phyloP scores from a whole-genome alignment of 495 filamentous ascomycete genomes.

The Penicillium paxilli region DNA sequence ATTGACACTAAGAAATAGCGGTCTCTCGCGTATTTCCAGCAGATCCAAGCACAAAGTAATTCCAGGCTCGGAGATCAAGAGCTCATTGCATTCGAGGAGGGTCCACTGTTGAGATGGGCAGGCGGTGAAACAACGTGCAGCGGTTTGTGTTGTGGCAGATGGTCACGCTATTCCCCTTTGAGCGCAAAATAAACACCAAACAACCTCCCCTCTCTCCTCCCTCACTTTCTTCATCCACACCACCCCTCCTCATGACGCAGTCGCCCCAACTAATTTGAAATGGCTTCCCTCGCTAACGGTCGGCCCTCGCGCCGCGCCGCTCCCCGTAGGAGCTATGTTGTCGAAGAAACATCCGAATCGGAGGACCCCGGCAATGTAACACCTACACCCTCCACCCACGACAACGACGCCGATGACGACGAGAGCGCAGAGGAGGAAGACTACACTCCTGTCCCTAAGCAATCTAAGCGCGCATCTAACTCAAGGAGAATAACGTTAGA shows the following conservation, averaged over 20 bases:
- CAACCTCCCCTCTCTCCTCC: slow-evolving; percentile 36
- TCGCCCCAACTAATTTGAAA: slow-evolving; percentile 28
- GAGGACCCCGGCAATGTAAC: slow-evolving; percentile 57
- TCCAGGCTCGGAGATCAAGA: no score
- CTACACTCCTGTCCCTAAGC: slow-evolving; percentile 70
- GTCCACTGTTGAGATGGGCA: background rate
- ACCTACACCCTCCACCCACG: slow-evolving; percentile 39
- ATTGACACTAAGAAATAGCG: background rate
- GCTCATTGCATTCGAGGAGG: background rate
- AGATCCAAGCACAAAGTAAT: no score
- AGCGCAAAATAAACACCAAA: slow-evolving; percentile 46
- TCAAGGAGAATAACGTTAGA: slow-evolving; percentile 58
- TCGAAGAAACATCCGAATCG: slow-evolving; percentile 75
- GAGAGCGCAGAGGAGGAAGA: slow-evolving; percentile 74
- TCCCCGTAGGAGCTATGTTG: slow-evolving; percentile 63
- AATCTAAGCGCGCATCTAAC: slow-evolving; percentile 45
- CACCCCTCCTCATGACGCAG: slow-evolving; percentile 26
- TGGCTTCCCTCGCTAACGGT: slow-evolving; percentile 64
- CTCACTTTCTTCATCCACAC: slow-evolving; percentile 17
- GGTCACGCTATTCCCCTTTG: slow-evolving; percentile 36
- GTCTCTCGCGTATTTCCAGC: background rate
- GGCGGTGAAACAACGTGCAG: slow-evolving; percentile 28
- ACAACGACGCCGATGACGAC: slow-evolving; percentile 52
- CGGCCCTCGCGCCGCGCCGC: slow-evolving; percentile 76
- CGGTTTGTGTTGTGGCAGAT: slow-evolving; percentile 42